phyloP scores from a whole-genome alignment of 1,284 basidiomycete genomes.

The Microbotryum intermedium region DNA sequence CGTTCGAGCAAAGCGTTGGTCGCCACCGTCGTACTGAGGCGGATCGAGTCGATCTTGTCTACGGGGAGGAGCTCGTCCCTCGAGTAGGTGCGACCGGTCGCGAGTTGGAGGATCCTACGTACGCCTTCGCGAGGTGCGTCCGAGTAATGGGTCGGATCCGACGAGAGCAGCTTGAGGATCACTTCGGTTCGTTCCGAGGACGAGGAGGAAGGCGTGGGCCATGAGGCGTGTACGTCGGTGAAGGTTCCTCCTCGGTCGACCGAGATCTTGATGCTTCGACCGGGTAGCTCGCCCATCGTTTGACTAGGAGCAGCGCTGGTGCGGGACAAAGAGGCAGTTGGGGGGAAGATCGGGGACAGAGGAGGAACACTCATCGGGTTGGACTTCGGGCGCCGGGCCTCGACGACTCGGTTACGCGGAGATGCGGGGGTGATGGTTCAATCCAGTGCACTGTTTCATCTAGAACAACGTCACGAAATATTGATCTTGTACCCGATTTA shows the following conservation, averaged over 20 bases:
- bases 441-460: too few species aligned
- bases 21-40: slow-evolving; percentile 82
- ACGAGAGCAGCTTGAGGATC: slow-evolving; percentile 42
- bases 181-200: slow-evolving; percentile 30
- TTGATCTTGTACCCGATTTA: too few species aligned
- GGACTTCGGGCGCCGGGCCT: too few species aligned
- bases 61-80: slow-evolving; percentile 61
- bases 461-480: too few species aligned
- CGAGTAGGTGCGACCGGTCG: slow-evolving; percentile 58
- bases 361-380: too few species aligned
- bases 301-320: background rate
- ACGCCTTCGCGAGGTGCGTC: slow-evolving; percentile 95
- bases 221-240: slow-evolving; percentile 34
- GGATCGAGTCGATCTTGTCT: slow-evolving; percentile 61
- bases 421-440: too few species aligned
- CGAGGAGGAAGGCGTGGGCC: background rate
- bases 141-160: slow-evolving; percentile 57
- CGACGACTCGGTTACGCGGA: too few species aligned
- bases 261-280: slow-evolving; percentile 1
- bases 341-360: too few species aligned
- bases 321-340: too few species aligned
- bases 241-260: slow-evolving; percentile 39
- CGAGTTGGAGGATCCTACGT: slow-evolving; percentile 70
- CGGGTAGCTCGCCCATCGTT: background rate
- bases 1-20: slow-evolving; percentile 93